These are phyloP conservation scores for Tremella yokohamensis DNA, from an alignment of 768 basidiomycete species.

Conservation along the genomic window DNA sequence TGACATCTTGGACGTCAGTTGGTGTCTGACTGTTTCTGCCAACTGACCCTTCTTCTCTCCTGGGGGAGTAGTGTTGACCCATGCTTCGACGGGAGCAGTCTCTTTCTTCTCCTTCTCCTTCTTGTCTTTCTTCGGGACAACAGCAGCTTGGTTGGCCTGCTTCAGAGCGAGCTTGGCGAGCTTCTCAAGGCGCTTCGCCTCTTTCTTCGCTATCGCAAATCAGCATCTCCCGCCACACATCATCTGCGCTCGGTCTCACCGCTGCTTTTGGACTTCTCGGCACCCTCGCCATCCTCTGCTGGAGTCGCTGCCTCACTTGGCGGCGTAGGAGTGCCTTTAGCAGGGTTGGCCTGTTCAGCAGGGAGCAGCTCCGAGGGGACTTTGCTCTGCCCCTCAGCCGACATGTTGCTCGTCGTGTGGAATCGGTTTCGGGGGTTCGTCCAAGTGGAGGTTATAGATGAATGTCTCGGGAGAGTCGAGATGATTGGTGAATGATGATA, in stretches of 20 bases:
- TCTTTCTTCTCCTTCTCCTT: constrained; percentile 67
- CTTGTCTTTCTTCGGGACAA: constrained; percentile 62
- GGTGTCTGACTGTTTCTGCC: neutral
- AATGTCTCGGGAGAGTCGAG: no score
- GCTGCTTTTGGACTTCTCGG: constrained; percentile 21
- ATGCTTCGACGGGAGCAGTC: constrained; percentile 57
- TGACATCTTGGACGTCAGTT: constrained; percentile 62
- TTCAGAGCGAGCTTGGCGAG: constrained; percentile 56
- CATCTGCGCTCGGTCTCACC: constrained; percentile 10
- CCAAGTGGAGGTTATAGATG: neutral
- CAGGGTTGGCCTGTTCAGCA: constrained; percentile 22
- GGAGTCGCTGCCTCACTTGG: constrained; percentile 8
- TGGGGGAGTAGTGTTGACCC: constrained; percentile 80
- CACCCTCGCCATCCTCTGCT: constrained; percentile 16
- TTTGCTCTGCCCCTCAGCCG: constrained; percentile 21
- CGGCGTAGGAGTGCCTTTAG: neutral
- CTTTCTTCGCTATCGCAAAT: constrained; percentile 65
- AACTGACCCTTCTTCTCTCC: constrained; percentile 88
- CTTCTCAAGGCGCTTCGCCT: constrained; percentile 62
- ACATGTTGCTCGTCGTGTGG: constrained; percentile 9
- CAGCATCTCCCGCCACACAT: constrained; percentile 5
- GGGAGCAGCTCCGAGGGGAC: constrained; percentile 17
- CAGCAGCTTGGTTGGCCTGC: constrained; percentile 54
- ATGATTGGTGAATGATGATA: no score
- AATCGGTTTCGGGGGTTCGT: neutral